Conservation (phyloP, 1,139 yeast species). For the Torulaspora pretoriensis region DNA sequence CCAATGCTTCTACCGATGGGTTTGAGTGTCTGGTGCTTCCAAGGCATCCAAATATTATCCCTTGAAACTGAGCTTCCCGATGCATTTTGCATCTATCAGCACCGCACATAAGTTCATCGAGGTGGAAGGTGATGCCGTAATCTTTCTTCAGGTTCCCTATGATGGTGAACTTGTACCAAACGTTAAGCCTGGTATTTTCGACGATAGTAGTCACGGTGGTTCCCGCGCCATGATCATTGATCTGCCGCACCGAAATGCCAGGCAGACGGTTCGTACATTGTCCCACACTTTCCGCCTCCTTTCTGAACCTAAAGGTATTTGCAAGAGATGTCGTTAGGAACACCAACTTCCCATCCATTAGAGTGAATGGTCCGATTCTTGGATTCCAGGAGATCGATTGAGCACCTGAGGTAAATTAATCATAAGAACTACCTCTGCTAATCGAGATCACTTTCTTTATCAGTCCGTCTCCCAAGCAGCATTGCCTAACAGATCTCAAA, state of each 20-base stretch:
- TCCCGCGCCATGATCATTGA: conserved; percentile 48
- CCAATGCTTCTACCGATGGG: conserved; percentile 66
- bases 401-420: conserved; percentile 56
- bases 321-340: conserved; percentile 38
- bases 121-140: conserved; percentile 52
- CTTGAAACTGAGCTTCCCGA: conserved; percentile 50
- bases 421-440: conserved; percentile 52
- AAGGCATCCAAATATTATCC: conserved; percentile 45
- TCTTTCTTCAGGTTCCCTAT: conserved; percentile 53
- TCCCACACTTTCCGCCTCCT: conserved; percentile 46
- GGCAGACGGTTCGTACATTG: conserved; percentile 47
- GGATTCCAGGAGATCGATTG: conserved; percentile 46
- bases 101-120: conserved; percentile 68
- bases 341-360: conserved; percentile 39
- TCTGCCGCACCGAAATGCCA: conserved; percentile 46
- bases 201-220: conserved; percentile 51
- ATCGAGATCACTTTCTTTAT: conserved; percentile 48
- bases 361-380: conserved; percentile 8
- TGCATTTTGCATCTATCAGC: conserved; percentile 47
- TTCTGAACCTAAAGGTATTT: conserved; percentile 48
- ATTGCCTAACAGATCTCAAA: conserved; percentile 53
- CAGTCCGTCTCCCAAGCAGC: conserved; percentile 49
- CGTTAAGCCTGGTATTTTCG: conserved; percentile 60
- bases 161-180: conserved; percentile 55
- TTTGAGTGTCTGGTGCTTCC: conserved; percentile 56